Conservation (phyloP, 2,329 filamentous ascomycete genomes). For the Chrysoporthe cubensis region DNA sequence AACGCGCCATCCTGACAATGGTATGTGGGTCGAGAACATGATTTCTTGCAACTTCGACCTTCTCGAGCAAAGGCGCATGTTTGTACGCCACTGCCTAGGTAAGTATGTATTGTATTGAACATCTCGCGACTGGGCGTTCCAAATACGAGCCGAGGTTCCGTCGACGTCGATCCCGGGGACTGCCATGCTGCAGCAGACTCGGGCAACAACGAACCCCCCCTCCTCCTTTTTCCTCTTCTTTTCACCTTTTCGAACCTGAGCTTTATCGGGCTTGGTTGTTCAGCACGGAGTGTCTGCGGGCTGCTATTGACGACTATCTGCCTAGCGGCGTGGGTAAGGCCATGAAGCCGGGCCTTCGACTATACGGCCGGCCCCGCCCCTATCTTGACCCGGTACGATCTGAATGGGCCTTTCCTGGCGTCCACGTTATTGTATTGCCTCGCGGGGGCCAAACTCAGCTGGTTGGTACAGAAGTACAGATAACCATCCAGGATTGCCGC, state of each 20-base stretch:
- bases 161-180: no score
- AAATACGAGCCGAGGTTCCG: no score
- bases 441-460: slow-evolving; percentile 40
- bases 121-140: no score
- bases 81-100: neutral
- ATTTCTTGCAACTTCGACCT: neutral
- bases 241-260: no score
- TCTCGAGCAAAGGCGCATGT: neutral
- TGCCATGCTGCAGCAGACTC: neutral
- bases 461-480: slow-evolving; percentile 48
- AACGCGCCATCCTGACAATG: neutral
- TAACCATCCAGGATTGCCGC: slow-evolving; percentile 45
- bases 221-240: neutral
- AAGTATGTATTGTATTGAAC: neutral
- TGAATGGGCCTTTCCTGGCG: slow-evolving; percentile 41
- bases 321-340: neutral
- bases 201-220: neutral
- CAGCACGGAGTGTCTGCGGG: neutral
- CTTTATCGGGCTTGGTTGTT: neutral
- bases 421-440: slow-evolving; percentile 45
- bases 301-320: neutral
- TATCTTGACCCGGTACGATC: slow-evolving; percentile 41
- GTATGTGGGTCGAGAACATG: neutral
- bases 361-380: slow-evolving; percentile 40
- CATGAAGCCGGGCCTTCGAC: neutral